These are phyloP conservation scores for Cucurbita pepo DNA, from an alignment of 306 rosid genomes.

Conservation along the genomic window DNA sequence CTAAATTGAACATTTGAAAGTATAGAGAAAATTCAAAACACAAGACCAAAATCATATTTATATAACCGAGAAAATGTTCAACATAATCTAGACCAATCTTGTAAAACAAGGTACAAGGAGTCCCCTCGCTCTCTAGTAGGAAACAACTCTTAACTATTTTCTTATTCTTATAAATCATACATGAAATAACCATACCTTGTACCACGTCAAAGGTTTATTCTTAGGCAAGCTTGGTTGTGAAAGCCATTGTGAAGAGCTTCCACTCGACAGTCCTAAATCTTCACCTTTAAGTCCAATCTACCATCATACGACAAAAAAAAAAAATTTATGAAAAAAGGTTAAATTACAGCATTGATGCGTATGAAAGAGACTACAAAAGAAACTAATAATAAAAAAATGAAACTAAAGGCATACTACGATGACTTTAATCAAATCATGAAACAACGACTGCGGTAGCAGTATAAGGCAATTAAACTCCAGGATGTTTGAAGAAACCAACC, in stretches of 20 bases:
- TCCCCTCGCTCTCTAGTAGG: neutral
- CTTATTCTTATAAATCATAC: neutral
- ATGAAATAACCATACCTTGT: constrained; percentile 51
- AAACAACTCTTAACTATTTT: neutral
- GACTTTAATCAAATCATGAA: neutral
- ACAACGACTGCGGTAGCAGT: neutral
- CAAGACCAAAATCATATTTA: too few species aligned
- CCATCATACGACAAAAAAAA: neutral
- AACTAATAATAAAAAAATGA: neutral
- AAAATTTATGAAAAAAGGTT: too few species aligned
- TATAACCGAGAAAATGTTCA: neutral
- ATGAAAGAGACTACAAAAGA: neutral
- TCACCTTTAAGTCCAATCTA: constrained; percentile 87
- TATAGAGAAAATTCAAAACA: too few species aligned
- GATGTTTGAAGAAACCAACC: constrained; percentile 24
- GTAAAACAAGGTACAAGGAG: neutral
- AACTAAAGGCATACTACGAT: neutral
- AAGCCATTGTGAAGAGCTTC: constrained; percentile 54
- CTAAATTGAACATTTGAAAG: too few species aligned
- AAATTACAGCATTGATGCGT: neutral
- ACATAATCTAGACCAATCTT: neutral
- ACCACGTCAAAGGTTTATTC: constrained; percentile 79
- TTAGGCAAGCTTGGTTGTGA: constrained; percentile 49
- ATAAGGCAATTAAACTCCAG: neutral
- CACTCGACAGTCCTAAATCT: constrained; percentile 39